A percentile compares a stretch with the other conserved stretches of the same genome.
These are phyloP conservation scores for Sinapis alba DNA, from an alignment of 441 rosid genomes.

Conservation along the genomic window DNA sequence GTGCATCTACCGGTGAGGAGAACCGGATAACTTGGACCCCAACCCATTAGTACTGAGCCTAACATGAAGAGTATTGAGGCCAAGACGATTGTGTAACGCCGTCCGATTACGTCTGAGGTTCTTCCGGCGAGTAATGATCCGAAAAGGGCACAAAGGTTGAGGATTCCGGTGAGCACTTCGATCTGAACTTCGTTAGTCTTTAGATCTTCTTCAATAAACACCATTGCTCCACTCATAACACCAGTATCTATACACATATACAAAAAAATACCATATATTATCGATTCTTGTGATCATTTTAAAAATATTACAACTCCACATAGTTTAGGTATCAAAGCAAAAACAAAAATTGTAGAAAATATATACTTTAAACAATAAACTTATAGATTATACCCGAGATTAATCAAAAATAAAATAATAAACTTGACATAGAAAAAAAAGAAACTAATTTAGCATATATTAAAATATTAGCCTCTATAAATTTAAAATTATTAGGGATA, in stretches of 20 bases:
- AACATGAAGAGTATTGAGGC: constrained; percentile 71
- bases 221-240: constrained; percentile 95
- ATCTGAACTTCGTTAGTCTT: constrained; percentile 62
- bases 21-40: constrained; percentile 59
- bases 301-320: background rate
- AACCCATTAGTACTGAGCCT: constrained; percentile 82
- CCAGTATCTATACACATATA: constrained; percentile 60
- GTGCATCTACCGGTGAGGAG: constrained; percentile 67
- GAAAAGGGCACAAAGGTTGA: constrained; percentile 68
- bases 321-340: background rate
- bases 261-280: background rate
- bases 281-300: background rate
- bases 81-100: constrained; percentile 75
- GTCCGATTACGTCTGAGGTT: constrained; percentile 73
- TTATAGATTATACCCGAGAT: too few species aligned
- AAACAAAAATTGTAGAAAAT: background rate
- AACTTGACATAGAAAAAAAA: background rate
- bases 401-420: background rate
- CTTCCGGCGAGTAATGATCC: constrained; percentile 82
- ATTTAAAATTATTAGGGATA: background rate
- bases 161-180: constrained; percentile 76
- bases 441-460: background rate
- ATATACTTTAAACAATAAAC: background rate
- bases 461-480: background rate
- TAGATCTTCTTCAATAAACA: constrained; percentile 81